Base-by-base conservation (phyloP, 2,329 filamentous ascomycete species). In the Nothopassalora personata region DNA sequence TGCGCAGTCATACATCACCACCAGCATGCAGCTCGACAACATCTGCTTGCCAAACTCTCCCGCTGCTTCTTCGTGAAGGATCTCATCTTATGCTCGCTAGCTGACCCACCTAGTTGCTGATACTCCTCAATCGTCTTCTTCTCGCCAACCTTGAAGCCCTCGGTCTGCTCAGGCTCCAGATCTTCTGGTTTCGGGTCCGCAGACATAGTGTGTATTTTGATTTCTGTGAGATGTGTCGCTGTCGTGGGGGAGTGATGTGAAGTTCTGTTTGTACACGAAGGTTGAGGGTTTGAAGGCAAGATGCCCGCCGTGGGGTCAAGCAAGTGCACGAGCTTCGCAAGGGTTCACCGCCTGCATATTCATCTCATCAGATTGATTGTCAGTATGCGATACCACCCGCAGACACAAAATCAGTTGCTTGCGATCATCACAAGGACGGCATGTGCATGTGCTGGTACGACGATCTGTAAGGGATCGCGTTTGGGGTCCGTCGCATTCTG, bases 71-170 rank as follows among this genome's bases (percentile, higher is more conserved):
- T 23, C 23, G 23, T 23, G 23, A 23, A 23, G 23, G 23, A 23
- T n/a, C 23, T 23, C 23, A 7, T 36, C 9, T 36, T 15, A 7
- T 36, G 10, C 10, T 18, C 8, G 53, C 46, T 55, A 27, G 39
- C 39, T 27, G 39, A 67, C 67, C 59, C 61, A 74, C 72, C 94
- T 79, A 99, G 88, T 76, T 96, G 83, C 73, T 93, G 84, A 79
- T 97, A 97, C 77, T 97, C 90, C 65, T 93, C 90, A 72, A 99
- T 83, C 69, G 90, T 95, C 85, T 97, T 96, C 87, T 97, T 97
- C 85, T 97, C 91, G 68, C 91, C 92, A 73, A 97, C 89, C 86
- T 95, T 97, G 87, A 97, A 97, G 74, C 93, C 93, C 79, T 92
- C 87, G 67, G 92, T 97, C 79, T 88, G 84, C 80, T 94, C 89